These are phyloP conservation scores for Adansonia rubrostipa DNA, from an alignment of 441 rosid species.

Conservation along the genomic window DNA sequence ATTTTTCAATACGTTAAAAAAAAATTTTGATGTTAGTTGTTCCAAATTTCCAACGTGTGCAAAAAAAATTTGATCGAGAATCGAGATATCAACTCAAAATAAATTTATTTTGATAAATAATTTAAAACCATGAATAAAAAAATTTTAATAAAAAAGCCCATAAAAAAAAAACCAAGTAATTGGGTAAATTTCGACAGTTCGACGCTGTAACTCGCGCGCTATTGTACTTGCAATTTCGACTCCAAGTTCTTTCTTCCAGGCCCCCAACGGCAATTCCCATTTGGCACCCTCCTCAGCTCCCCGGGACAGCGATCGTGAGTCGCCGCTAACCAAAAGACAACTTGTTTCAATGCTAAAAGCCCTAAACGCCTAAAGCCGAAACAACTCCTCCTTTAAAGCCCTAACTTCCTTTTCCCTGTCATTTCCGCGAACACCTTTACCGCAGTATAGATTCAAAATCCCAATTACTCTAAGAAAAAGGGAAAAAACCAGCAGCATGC, in stretches of 20 bases:
- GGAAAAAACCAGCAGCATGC: conserved; percentile 34
- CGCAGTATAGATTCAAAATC: neutral
- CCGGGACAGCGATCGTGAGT: conserved; percentile 9
- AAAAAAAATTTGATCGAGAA: no score
- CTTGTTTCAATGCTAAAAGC: conserved; percentile 16
- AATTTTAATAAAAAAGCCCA: no score
- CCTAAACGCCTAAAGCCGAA: neutral
- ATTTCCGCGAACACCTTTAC: conserved; percentile 37
- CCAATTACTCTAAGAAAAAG: neutral
- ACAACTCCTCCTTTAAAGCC: conserved; percentile 15
- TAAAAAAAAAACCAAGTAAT: no score
- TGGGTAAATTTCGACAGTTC: neutral
- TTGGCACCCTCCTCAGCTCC: neutral
- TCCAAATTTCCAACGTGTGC: no score
- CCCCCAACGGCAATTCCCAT: conserved; percentile 6
- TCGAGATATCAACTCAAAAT: no score
- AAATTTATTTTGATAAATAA: no score
- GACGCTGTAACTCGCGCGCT: conserved; percentile 1
- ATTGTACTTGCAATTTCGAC: neutral
- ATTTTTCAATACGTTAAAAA: no score
- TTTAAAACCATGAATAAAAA: no score
- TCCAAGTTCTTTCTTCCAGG: neutral
- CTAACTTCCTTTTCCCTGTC: conserved; percentile 32
- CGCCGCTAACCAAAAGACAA: neutral
- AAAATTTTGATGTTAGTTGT: no score